A percentile compares a stretch with the other conserved stretches of the same genome.
Conservation (phyloP, 2,329 filamentous ascomycete genomes). For the Epichloe elymi region DNA sequence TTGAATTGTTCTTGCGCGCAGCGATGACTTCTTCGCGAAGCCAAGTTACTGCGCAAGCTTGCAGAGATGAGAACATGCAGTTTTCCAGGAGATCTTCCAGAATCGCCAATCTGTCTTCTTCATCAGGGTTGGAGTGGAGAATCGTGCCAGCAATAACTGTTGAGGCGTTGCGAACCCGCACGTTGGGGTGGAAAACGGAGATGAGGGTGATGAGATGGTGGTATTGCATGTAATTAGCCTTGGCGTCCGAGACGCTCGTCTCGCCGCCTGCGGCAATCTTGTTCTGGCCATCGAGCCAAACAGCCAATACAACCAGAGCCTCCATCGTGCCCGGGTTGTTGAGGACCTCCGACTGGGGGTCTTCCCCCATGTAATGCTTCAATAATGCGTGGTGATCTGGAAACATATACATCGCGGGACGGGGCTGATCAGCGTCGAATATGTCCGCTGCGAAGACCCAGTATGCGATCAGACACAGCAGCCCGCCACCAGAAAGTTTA, state of each 20-base stretch:
- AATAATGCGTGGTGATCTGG: slow-evolving; percentile 45
- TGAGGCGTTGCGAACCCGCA: slow-evolving; percentile 41
- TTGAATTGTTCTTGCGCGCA: slow-evolving; percentile 21
- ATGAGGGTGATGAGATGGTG: slow-evolving; percentile 46
- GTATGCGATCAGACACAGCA: slow-evolving; percentile 46
- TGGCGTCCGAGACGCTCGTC: slow-evolving; percentile 11
- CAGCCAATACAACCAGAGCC: slow-evolving; percentile 43
- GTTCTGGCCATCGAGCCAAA: slow-evolving; percentile 43
- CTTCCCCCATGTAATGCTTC: slow-evolving; percentile 38
- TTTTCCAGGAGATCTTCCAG: slow-evolving; percentile 53
- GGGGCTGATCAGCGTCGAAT: slow-evolving; percentile 42
- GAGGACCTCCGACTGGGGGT: slow-evolving; percentile 33
- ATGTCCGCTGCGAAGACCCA: slow-evolving; percentile 49
- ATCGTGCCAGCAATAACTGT: slow-evolving; percentile 38
- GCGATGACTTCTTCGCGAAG: slow-evolving; percentile 47
- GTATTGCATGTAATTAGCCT: slow-evolving; percentile 42
- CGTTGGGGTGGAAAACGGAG: slow-evolving; percentile 41
- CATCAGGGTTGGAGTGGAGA: slow-evolving; percentile 46
- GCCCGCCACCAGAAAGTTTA: slow-evolving; percentile 44
- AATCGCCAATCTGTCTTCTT: slow-evolving; percentile 45
- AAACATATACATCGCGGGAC: slow-evolving; percentile 43
- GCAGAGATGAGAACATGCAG: slow-evolving; percentile 48
- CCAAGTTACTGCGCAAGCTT: slow-evolving; percentile 51
- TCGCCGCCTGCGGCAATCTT: slow-evolving; percentile 20
- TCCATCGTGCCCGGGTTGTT: slow-evolving; percentile 43